Conservation (phyloP, 2,329 filamentous ascomycete species). For the Ophiostoma angusticollis region DNA sequence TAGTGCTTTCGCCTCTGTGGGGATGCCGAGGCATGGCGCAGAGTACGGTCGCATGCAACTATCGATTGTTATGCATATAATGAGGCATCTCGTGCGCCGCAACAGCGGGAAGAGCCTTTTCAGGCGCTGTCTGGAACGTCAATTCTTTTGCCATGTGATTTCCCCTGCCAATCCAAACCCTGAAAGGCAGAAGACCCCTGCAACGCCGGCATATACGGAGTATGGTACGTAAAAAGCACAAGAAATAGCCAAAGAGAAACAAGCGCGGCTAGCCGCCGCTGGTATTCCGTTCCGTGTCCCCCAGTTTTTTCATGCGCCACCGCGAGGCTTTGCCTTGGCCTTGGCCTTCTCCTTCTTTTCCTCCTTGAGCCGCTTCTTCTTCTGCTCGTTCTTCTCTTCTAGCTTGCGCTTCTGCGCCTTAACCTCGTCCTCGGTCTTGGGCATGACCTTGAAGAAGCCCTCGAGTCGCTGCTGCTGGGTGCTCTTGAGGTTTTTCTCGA, state of each 20-base stretch:
- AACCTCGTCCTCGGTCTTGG: conserved; percentile 79
- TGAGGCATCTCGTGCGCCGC: not conserved
- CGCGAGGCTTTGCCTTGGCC: conserved; percentile 74
- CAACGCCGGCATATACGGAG: too few species aligned
- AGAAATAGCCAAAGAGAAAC: too few species aligned
- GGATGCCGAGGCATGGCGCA: conserved; percentile 4
- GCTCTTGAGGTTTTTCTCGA: conserved; percentile 84
- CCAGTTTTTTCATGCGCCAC: conserved; percentile 29
- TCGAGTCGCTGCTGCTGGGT: conserved; percentile 85
- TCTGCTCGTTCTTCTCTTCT: conserved; percentile 80
- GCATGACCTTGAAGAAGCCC: conserved; percentile 90
- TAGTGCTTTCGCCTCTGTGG: not conserved
- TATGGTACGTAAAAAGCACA: too few species aligned
- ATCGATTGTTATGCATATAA: too few species aligned
- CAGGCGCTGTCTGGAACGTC: too few species aligned
- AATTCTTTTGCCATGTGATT: too few species aligned
- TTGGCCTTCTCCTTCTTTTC: conserved; percentile 94
- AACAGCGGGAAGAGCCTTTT: too few species aligned
- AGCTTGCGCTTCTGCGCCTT: conserved; percentile 81
- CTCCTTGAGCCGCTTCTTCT: conserved; percentile 90
- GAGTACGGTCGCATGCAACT: too few species aligned
- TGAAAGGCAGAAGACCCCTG: too few species aligned
- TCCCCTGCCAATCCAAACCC: too few species aligned
- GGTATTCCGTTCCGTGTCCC: too few species aligned
- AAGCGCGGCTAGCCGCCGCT: too few species aligned